Base-by-base conservation (phyloP, 805 yeast genomes). In the Wickerhamia fluorescens region DNA sequence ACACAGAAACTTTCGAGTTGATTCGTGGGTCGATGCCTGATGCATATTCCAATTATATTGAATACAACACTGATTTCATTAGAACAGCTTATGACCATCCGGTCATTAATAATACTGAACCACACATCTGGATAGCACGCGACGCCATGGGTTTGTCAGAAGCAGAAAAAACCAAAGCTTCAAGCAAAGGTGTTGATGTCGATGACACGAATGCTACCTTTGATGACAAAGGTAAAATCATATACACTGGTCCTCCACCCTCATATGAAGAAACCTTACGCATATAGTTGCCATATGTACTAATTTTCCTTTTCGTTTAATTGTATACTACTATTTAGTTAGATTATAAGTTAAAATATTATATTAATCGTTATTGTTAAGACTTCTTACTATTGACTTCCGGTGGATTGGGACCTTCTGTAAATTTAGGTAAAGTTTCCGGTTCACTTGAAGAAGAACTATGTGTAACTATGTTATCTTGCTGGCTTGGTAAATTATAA, bases 131-230 rank as follows among this genome's bases (percentile, higher is more conserved):
- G 94, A 60, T 81, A 37, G 75, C 81, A 24, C 69, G 61, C 40
- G 94, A 83, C 52, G 59, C 69, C 5, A 56, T 75, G 61, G 89
- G 92, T 4, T 62, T 83, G 30, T 69, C 83, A 11, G 68, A 68
- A 28, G 65, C 68, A 33, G 77, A 79, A 47, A 68, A 76, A 37
- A 59, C 58, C 20, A 67, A 67, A 38, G 75, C 82, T 8, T 53
- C 65, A n/a, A 75, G 71, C 16, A 63, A 63, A 27, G 67, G 65
- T 16, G 71, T 78, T 14, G 64, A 65, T 34, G 76, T 77, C 5
- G 56, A 65, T 23, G 78, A 80, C 45, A 75, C 61, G 11, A 64
- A 71, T 41, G 77, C 92, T 5, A 50, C 55, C 4, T 69, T 63
- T 37, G 66, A 74, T 40, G 85, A 74, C 25, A 73, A 76, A 58